Evolutionary conservation across 371 early-diverging fungal species (phyloP).

Genomic region (Syncephalastrum racemosum): DNA sequence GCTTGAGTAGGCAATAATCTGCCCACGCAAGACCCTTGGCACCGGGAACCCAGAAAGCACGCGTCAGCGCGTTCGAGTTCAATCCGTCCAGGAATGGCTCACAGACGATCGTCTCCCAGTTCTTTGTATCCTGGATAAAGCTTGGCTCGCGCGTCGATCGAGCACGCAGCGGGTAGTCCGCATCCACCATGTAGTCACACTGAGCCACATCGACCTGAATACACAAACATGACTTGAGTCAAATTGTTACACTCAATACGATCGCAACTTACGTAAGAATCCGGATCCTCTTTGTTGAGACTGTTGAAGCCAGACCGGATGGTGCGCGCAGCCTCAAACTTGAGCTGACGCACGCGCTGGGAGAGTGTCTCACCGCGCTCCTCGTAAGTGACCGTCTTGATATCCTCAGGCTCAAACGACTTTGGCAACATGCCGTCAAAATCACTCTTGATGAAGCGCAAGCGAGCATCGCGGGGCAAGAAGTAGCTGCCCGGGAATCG

Average conservation of each 20-base stretch:
- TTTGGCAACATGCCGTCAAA: constrained; percentile 74
- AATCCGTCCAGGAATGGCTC: constrained; percentile 59
- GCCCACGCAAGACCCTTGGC: constrained; percentile 53
- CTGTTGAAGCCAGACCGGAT: constrained; percentile 69
- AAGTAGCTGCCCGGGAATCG: constrained; percentile 91
- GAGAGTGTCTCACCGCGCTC: constrained; percentile 22
- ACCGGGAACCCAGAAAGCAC: constrained; percentile 63
- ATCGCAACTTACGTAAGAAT: constrained; percentile 50
- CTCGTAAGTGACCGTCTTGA: constrained; percentile 21
- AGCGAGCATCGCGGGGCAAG: constrained; percentile 64
- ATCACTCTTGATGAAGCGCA: constrained; percentile 61
- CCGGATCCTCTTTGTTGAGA: constrained; percentile 66
- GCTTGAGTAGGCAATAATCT: constrained; percentile 64
- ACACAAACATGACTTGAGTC: neutral
- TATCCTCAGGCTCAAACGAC: constrained; percentile 48
- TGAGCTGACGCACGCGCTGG: constrained; percentile 30
- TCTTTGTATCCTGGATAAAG: constrained; percentile 46
- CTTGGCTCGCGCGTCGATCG: constrained; percentile 42
- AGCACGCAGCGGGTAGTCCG: constrained; percentile 48
- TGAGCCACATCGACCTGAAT: constrained; percentile 40
- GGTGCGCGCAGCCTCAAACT: constrained; percentile 42
- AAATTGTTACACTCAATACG: neutral
- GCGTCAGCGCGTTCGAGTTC: constrained; percentile 39
- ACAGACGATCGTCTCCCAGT: constrained; percentile 59
- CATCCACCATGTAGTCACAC: constrained; percentile 79